Conservation (phyloP, 1,284 basidiomycete genomes). For the Lignosus rhinocerotis region DNA sequence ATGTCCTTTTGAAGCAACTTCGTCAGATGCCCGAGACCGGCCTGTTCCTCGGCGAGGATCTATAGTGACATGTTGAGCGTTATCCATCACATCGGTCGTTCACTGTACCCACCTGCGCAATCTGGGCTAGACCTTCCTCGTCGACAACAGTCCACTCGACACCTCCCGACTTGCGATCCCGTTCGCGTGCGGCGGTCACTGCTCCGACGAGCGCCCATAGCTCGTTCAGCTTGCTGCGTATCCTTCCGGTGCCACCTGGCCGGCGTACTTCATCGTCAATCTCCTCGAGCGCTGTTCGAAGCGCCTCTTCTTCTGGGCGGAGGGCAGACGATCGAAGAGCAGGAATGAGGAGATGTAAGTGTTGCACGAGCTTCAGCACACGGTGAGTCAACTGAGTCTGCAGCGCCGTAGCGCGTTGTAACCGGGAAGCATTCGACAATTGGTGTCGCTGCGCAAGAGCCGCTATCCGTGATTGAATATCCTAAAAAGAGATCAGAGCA, state of each 20-base stretch:
- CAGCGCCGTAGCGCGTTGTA: conserved; percentile 63
- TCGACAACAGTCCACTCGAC: conserved; percentile 85
- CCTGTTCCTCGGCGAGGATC: conserved; percentile 81
- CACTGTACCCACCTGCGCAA: conserved; percentile 61
- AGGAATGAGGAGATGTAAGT: conserved; percentile 80
- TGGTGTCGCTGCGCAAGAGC: conserved; percentile 68
- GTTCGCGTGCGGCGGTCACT: conserved; percentile 62
- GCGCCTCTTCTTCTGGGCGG: conserved; percentile 78
- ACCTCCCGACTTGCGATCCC: conserved; percentile 46
- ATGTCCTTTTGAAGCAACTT: conserved; percentile 68
- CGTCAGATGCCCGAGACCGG: conserved; percentile 77
- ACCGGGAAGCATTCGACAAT: conserved; percentile 68
- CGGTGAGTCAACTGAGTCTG: conserved; percentile 79
- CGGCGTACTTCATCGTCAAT: conserved; percentile 73
- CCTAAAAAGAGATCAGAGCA: conserved; percentile 36
- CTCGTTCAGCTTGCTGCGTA: conserved; percentile 78
- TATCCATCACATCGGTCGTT: not conserved
- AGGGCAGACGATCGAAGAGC: conserved; percentile 76
- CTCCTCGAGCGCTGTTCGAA: conserved; percentile 69
- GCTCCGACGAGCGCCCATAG: conserved; percentile 87
- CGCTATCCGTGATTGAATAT: conserved; percentile 67
- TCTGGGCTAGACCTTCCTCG: conserved; percentile 76
- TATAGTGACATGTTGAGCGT: conserved; percentile 30
- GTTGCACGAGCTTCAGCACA: conserved; percentile 71
- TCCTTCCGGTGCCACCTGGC: conserved; percentile 56